phyloP scores from a whole-genome alignment of 2,329 filamentous ascomycete species.

The Hypoxylon sp. region DNA sequence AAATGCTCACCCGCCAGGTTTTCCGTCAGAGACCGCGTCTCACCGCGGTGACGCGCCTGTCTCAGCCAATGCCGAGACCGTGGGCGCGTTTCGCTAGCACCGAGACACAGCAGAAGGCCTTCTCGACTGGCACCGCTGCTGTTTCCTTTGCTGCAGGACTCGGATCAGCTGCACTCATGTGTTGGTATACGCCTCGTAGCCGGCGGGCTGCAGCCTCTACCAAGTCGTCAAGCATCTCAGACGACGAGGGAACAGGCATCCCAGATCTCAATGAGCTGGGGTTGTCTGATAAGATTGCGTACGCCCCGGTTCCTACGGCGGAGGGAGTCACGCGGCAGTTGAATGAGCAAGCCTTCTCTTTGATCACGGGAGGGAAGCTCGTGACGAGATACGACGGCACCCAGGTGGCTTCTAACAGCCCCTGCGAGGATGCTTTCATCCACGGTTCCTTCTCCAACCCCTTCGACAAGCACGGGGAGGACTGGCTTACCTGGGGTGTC shows the following conservation, averaged over 20 bases:
- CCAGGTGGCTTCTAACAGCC: conserved; percentile 54
- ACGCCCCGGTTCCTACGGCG: conserved; percentile 45
- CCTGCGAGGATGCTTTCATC: conserved; percentile 55
- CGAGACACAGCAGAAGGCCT: conserved; percentile 29
- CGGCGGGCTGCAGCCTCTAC: conserved; percentile 5
- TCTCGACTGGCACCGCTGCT: conserved; percentile 24
- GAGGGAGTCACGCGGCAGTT: conserved; percentile 52
- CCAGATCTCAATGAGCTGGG: conserved; percentile 51
- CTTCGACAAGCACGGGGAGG: conserved; percentile 39
- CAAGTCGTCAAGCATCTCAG: neutral
- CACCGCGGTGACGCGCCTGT: conserved; percentile 35
- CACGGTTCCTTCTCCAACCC: conserved; percentile 54
- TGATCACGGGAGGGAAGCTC: conserved; percentile 30
- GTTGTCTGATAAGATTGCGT: conserved; percentile 47
- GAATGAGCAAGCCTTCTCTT: conserved; percentile 50
- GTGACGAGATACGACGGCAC: conserved; percentile 53
- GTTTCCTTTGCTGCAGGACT: conserved; percentile 44
- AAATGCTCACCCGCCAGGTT: conserved; percentile 44
- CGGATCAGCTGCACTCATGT: conserved; percentile 36
- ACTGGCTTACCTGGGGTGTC: conserved; percentile 55
- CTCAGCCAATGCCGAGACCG: conserved; percentile 30
- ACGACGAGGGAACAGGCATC: conserved; percentile 22
- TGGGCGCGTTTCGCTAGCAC: conserved; percentile 46
- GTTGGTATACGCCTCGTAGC: conserved; percentile 31
- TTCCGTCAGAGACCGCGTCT: conserved; percentile 45